These are phyloP conservation scores for Phlyctochytrium bullatum DNA, from an alignment of 192 early-diverging fungal genomes.

Conservation along the genomic window DNA sequence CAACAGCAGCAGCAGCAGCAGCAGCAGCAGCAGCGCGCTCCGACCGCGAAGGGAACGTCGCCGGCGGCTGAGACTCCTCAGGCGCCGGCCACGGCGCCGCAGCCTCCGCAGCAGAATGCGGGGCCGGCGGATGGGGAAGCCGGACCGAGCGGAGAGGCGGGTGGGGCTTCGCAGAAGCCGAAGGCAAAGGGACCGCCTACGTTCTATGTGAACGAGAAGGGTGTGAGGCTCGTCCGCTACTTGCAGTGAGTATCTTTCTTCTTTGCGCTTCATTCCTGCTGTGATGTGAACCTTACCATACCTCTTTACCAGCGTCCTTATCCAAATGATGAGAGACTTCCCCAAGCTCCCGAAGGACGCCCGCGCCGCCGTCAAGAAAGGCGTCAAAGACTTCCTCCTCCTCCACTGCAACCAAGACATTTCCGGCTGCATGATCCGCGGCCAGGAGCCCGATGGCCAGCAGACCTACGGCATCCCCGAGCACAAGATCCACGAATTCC, in stretches of 20 bases:
- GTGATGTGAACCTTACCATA: neutral
- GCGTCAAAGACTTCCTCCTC: slow-evolving; percentile 22
- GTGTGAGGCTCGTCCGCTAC: neutral
- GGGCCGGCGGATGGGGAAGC: neutral
- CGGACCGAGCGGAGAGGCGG: neutral
- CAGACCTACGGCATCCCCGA: slow-evolving; percentile 25
- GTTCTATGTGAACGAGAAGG: neutral
- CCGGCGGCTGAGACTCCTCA: neutral
- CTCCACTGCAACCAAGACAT: slow-evolving; percentile 7
- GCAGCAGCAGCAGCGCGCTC: too few relatives aligned
- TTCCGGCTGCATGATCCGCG: slow-evolving; percentile 13
- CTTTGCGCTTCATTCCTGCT: neutral
- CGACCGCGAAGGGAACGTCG: neutral
- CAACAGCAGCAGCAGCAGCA: too few relatives aligned
- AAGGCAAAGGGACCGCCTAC: neutral
- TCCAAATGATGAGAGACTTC: slow-evolving; percentile 23
- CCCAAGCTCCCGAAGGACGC: slow-evolving; percentile 15
- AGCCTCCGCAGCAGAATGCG: neutral
- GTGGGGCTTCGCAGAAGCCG: neutral
- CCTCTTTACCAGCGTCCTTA: slow-evolving; percentile 16
- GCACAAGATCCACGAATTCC: slow-evolving; percentile 13
- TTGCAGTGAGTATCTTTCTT: neutral
- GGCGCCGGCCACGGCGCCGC: neutral
- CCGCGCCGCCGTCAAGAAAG: slow-evolving; percentile 21
- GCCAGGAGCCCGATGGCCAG: neutral